Percentiles rank a stretch among this genome's conserved stretches.
Conservation (phyloP, 768 basidiomycete genomes). For the Tephrocybe sp. region DNA sequence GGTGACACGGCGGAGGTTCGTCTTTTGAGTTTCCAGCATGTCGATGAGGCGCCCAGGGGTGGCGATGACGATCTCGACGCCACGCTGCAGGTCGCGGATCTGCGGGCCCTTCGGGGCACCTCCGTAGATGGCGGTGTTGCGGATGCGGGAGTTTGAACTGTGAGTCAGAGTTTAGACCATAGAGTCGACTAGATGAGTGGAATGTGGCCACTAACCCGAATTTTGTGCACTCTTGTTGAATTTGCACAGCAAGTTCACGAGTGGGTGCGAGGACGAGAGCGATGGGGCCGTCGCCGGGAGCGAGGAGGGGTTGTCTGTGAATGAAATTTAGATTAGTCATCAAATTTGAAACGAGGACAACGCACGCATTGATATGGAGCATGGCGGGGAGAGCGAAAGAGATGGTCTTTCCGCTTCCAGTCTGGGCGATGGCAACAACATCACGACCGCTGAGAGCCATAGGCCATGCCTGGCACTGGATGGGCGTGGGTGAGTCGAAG, state of each 20-base stretch:
- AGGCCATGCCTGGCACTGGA: slow-evolving; percentile 99
- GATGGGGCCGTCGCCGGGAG: slow-evolving; percentile 96
- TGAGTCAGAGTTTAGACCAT: not conserved
- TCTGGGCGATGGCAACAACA: slow-evolving; percentile 95
- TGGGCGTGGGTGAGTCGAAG: slow-evolving; percentile 87
- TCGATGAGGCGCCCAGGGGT: slow-evolving; percentile 99
- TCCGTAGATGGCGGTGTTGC: slow-evolving; percentile 98
- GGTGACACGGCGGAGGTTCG: slow-evolving; percentile 93
- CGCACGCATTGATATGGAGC: slow-evolving; percentile 99
- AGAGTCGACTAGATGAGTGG: not conserved
- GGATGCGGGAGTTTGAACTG: slow-evolving; percentile 89
- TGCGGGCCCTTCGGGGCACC: slow-evolving; percentile 99
- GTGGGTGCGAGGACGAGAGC: slow-evolving; percentile 96
- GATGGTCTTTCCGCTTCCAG: slow-evolving; percentile 98
- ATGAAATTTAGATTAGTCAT: slow-evolving; percentile 15
- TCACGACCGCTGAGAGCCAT: slow-evolving; percentile 96
- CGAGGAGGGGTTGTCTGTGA: slow-evolving; percentile 82
- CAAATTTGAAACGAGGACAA: slow-evolving; percentile 12
- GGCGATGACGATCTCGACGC: slow-evolving; percentile 98
- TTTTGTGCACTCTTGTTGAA: slow-evolving; percentile 97
- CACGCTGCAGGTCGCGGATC: slow-evolving; percentile 95
- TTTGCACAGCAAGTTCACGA: slow-evolving; percentile 97
- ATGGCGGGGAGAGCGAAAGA: slow-evolving; percentile 98
- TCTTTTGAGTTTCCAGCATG: slow-evolving; percentile 96
- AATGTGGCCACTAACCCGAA: slow-evolving; percentile 73